Base-by-base conservation (phyloP, 2,329 filamentous ascomycete species). In the Colletotrichum falcatum region DNA sequence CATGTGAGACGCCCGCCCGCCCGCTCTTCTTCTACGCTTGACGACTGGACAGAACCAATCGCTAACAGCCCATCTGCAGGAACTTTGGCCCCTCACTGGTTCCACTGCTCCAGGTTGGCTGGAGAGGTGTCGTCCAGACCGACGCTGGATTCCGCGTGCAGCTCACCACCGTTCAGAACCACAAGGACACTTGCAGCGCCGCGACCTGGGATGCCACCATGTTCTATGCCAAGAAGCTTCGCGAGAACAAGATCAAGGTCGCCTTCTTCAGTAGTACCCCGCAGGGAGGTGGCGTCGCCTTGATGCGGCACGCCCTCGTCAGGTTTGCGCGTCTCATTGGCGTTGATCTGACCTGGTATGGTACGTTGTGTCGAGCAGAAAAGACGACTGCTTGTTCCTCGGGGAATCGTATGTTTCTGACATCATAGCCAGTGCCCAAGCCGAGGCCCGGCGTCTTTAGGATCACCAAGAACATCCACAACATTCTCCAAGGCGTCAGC, bases 391-490 rank as follows among this genome's bases (percentile, higher is more conserved):
- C 51, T 30, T 30, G 26, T 2, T 9, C 7, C 7, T 54, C 30
- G 60, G 33, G 44, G 49, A 62, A 30, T 68, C 37, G 64, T 63
- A 60, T 48, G 64, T 28, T 63, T 54, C 66, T 73, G 63, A 73
- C 70, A 67, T 63, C 60, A 68, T 54, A 23, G 23, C 51, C 33
- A 86, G 93, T 95, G 1, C 93, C 93, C 8, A 94, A 94, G 78
- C 92, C 93, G 28, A 90, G 91, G 61, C 92, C 92, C 3, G 90
- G 92, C 20, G 90, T 95, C 14, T 96, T 96, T 80, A 87, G 92
- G 61, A 91, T 94, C 79, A 96, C 93, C 74, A 96, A 96, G 82
- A 94, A 92, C 74, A 92, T 94, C 75, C 93, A 96, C 87, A 96
- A 96, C 80, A 95, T 95, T 73, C 88, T 96, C 3, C 93, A 96